A percentile compares a stretch with the other conserved stretches of the same genome.
Evolutionary conservation across 257 asterid genomes (phyloP).

Genomic region (Salvia splendens): DNA sequence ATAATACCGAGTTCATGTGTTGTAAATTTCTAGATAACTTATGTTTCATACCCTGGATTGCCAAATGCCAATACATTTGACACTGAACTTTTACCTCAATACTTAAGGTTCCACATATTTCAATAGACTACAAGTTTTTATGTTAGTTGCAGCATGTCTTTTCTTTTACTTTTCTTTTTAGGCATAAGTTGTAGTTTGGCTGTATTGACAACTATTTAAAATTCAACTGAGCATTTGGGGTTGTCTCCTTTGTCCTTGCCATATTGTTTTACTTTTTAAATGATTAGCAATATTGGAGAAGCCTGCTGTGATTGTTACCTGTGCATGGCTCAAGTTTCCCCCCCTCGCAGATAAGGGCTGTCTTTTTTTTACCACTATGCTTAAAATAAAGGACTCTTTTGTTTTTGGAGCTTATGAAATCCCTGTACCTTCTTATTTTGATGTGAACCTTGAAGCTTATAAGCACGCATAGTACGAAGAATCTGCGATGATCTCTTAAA

Average conservation of each 20-base stretch:
- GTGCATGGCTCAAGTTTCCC: background rate
- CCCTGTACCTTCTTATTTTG: background rate
- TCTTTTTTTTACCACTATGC: background rate
- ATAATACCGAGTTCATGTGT: background rate
- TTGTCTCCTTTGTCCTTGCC: background rate
- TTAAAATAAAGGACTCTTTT: slow-evolving; percentile 1
- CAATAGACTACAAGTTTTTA: too few species aligned
- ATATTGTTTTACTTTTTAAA: background rate
- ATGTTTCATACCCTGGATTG: slow-evolving; percentile 1
- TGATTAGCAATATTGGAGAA: background rate
- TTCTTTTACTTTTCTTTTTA: too few species aligned
- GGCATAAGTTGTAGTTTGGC: background rate
- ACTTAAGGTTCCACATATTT: background rate
- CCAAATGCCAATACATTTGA: slow-evolving; percentile 4
- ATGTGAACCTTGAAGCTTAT: background rate
- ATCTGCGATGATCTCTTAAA: background rate
- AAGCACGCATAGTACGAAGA: background rate
- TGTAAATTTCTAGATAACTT: background rate
- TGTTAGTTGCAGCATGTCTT: too few species aligned
- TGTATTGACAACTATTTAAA: background rate
- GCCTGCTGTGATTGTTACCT: background rate
- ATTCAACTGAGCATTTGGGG: background rate
- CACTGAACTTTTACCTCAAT: background rate
- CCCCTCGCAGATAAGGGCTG: background rate
- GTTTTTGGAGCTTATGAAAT: background rate